A percentile compares a stretch with the other conserved stretches of the same genome.
Conservation (phyloP, 805 yeast genomes). For the Trichomonascus vanleenenianus region DNA sequence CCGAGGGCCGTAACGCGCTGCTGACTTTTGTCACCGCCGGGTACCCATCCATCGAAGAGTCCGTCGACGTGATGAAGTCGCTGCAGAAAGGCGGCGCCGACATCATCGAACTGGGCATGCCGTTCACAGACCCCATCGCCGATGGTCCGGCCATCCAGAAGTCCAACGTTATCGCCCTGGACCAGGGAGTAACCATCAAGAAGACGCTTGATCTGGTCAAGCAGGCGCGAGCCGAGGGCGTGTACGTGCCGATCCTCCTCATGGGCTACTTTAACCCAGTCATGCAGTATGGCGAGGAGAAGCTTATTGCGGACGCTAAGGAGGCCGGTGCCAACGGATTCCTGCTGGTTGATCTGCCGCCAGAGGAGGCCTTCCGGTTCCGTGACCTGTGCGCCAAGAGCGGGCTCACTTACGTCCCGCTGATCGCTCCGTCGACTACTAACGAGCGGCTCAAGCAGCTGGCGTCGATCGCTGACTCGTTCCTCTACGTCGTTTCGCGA, state of each 20-base stretch:
- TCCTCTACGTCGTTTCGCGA: conserved; percentile 91
- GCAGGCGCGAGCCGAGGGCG: conserved; percentile 74
- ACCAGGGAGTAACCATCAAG: conserved; percentile 70
- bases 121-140: conserved; percentile 97
- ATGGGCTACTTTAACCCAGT: conserved; percentile 99
- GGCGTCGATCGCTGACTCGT: conserved; percentile 85
- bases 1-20: conserved; percentile 72
- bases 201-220: conserved; percentile 63
- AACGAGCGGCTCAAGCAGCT: conserved; percentile 76
- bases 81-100: conserved; percentile 96
- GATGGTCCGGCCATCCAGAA: conserved; percentile 97
- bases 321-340: conserved; percentile 92
- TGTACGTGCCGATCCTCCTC: conserved; percentile 77
- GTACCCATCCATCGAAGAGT: conserved; percentile 79
- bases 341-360: conserved; percentile 92
- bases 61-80: conserved; percentile 77
- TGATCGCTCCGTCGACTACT: conserved; percentile 95
- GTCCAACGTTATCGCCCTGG: conserved; percentile 69
- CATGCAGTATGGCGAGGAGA: conserved; percentile 79
- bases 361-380: conserved; percentile 90
- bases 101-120: conserved; percentile 89
- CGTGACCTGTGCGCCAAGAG: conserved; percentile 59
- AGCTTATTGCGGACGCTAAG: conserved; percentile 69
- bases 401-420: conserved; percentile 80
- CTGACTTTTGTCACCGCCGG: conserved; percentile 94